Base-by-base conservation (phyloP, 2,329 filamentous ascomycete species). In the Botrytis cinerea region DNA sequence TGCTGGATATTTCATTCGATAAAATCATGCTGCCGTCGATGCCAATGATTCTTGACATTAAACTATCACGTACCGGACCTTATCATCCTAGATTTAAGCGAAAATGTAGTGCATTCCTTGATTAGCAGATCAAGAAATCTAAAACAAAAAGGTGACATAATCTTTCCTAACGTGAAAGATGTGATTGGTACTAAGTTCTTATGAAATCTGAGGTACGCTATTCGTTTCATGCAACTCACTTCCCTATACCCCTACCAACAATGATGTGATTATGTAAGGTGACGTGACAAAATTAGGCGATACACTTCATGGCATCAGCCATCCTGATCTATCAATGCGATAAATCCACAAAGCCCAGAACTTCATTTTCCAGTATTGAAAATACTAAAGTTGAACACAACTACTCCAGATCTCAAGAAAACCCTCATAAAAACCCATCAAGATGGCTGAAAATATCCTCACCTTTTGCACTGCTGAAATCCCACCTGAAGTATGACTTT, bases 231-330 rank as follows among this genome's bases (percentile, higher is more conserved):
- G 22, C 14, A 51, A 51, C 7, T 16, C 22, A 51, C 16, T 38
- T 66, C 32, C 28, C 9, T 9, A 35, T 51, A 32, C 22, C 45
- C 32, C 45, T 35, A 51, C 22, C 28, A 14, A 22, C 28, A 12
- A 28, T 16, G 16, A n/a, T 20, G 12, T 20, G 63, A 67, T 67
- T 67, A 67, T 46, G n/a, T 67, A 67, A 51, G 16, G 22, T n/a
- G 32, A 25, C 63, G 63, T 67, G 63, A 51, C 63, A 18, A 18
- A 38, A 51, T 40, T 40, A 67, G 32, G 48, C 63, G 64, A 54
- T 40, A 46, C 32, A 54, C 32, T n/a, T 20, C 32, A 67, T 40
- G 18, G 35, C 46, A 40, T 12, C 12, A 51, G 18, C 46, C 32
- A 38, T 40, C 14, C 4, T 40, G 6, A 25, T 48, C 3, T 28